phyloP scores from a whole-genome alignment of 2,329 filamentous ascomycete species.

The Ustilaginoidea virens region DNA sequence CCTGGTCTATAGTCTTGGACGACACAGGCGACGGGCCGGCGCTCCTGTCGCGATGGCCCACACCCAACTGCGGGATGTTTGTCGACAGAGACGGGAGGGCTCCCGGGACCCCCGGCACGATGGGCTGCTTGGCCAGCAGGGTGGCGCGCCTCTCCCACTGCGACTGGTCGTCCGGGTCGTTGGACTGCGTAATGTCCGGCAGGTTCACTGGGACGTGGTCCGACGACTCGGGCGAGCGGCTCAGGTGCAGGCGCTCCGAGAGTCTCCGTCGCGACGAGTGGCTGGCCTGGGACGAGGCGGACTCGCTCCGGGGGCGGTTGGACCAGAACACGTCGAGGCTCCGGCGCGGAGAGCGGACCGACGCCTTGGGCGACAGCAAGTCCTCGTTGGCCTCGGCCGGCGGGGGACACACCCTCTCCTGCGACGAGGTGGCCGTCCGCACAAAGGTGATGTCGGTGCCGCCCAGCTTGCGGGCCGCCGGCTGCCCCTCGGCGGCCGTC shows the following conservation, averaged over 20 bases:
- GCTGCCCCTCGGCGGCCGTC: no score
- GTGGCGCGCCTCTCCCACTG: constrained; percentile 91
- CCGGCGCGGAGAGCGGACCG: constrained; percentile 18
- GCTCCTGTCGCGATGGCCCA: constrained; percentile 1
- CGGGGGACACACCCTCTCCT: constrained; percentile 66
- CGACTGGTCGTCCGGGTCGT: constrained; percentile 40
- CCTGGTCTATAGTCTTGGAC: constrained; percentile 41
- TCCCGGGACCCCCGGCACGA: constrained; percentile 26
- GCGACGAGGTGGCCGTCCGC: constrained; percentile 65
- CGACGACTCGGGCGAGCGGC: constrained; percentile 42
- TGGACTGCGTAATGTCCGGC: constrained; percentile 48
- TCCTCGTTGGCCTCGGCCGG: constrained; percentile 15
- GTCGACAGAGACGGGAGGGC: constrained; percentile 17
- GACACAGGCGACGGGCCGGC: constrained; percentile 20
- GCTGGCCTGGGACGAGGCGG: constrained; percentile 26
- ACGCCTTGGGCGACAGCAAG: constrained; percentile 12
- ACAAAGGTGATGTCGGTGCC: constrained; percentile 67
- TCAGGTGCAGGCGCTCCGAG: constrained; percentile 57
- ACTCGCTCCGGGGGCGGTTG: constrained; percentile 32
- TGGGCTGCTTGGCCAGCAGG: constrained; percentile 56
- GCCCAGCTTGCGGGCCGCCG: constrained; percentile 16
- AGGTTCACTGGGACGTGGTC: constrained; percentile 66
- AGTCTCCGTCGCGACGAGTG: constrained; percentile 32
- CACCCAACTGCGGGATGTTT: constrained; percentile 14
- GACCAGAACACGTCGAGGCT: constrained; percentile 31